These are phyloP conservation scores for Prunella vulgaris DNA, from an alignment of 257 asterid genomes.

Conservation along the genomic window DNA sequence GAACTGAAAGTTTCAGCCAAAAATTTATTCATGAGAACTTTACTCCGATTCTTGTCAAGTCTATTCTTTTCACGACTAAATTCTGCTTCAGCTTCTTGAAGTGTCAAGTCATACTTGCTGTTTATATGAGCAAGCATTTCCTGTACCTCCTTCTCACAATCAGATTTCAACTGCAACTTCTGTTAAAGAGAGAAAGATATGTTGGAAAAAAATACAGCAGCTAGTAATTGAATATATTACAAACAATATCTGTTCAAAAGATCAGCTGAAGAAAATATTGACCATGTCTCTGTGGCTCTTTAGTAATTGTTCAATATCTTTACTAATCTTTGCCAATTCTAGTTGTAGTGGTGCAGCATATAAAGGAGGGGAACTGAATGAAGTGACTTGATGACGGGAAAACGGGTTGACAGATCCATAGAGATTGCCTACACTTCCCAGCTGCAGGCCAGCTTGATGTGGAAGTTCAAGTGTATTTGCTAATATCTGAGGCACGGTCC, in stretches of 20 bases:
- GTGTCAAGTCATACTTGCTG: constrained; percentile 42
- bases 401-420: neutral
- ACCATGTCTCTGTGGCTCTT: constrained; percentile 41
- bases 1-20: constrained; percentile 53
- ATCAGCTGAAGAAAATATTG: constrained; percentile 19
- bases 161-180: constrained; percentile 43
- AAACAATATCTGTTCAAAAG: neutral
- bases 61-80: constrained; percentile 29
- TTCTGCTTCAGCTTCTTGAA: constrained; percentile 40
- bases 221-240: neutral
- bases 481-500: constrained; percentile 15
- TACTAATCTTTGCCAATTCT: constrained; percentile 28
- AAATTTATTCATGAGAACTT: constrained; percentile 40
- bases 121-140: constrained; percentile 35
- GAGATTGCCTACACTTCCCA: constrained; percentile 7
- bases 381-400: constrained; percentile 17
- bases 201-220: constrained; percentile 14
- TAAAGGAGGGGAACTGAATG: constrained; percentile 17
- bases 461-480: constrained; percentile 17
- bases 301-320: constrained; percentile 30
- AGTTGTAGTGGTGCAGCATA: constrained; percentile 28
- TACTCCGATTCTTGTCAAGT: constrained; percentile 32
- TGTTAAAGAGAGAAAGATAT: constrained; percentile 24
- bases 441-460: constrained; percentile 24
- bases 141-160: constrained; percentile 50